Percentiles rank a stretch among this genome's conserved stretches.
phyloP scores from a whole-genome alignment of 306 rosid species.

The Lathyrus tuberosus region DNA sequence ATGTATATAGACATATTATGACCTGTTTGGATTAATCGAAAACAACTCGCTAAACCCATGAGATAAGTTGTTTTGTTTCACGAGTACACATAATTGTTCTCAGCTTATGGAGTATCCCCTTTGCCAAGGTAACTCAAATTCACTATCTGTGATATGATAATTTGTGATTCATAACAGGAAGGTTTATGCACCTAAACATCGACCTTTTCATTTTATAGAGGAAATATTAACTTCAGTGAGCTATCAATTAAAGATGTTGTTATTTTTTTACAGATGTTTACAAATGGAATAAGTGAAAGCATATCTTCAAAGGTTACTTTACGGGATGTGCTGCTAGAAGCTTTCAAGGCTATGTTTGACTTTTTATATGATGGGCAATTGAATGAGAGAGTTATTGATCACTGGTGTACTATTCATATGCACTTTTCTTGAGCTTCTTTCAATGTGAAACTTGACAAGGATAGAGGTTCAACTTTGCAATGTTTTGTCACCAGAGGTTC shows the following conservation, averaged over 20 bases:
- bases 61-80: slow-evolving; percentile 59
- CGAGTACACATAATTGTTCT: slow-evolving; percentile 78
- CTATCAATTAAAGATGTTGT: slow-evolving; percentile 32
- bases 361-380: slow-evolving; percentile 80
- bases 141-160: neutral
- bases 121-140: slow-evolving; percentile 71
- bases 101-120: slow-evolving; percentile 90
- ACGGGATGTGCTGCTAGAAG: slow-evolving; percentile 82
- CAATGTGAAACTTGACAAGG: too few relatives aligned
- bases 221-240: slow-evolving; percentile 24
- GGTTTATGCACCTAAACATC: slow-evolving; percentile 9
- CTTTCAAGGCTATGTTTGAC: slow-evolving; percentile 73
- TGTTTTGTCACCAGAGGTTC: too few relatives aligned
- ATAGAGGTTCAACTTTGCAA: too few relatives aligned
- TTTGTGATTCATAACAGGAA: too few relatives aligned
- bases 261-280: slow-evolving; percentile 84
- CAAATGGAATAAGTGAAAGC: slow-evolving; percentile 98
- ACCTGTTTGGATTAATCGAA: too few relatives aligned
- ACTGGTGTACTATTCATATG: too few relatives aligned
- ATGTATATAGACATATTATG: too few relatives aligned
- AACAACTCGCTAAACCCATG: too few relatives aligned
- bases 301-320: slow-evolving; percentile 67
- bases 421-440: too few relatives aligned
- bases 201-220: slow-evolving; percentile 23
- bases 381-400: slow-evolving; percentile 55